phyloP scores from a whole-genome alignment of 2,329 filamentous ascomycete genomes.

The Neopestalotiopsis sp. region DNA sequence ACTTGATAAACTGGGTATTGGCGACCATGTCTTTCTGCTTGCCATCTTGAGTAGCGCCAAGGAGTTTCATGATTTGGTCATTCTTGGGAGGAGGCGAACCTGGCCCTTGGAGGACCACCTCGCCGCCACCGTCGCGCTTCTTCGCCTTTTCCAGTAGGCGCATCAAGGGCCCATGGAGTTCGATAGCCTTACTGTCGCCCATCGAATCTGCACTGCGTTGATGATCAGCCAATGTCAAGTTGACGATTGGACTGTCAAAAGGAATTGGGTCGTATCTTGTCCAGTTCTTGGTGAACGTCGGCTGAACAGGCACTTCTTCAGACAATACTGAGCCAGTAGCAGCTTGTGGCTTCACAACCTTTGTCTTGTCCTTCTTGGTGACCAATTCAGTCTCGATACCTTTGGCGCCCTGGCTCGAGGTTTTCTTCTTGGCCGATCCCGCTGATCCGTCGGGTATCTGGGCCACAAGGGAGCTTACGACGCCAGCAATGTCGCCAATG shows the following conservation, averaged over 20 bases:
- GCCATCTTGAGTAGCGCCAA: neutral
- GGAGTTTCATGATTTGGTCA: neutral
- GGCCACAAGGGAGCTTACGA: neutral
- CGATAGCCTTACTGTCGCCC: neutral
- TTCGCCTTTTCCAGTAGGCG: neutral
- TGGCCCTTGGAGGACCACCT: neutral
- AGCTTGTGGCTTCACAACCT: neutral
- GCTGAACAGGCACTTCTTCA: neutral
- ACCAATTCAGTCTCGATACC: neutral
- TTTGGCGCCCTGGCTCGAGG: neutral
- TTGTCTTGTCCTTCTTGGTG: neutral
- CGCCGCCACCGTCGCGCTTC: neutral
- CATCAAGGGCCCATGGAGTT: neutral
- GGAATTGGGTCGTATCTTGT: conserved; percentile 5
- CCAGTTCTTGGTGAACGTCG: neutral
- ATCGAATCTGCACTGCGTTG: neutral
- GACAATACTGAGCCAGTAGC: neutral
- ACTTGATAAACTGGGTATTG: neutral
- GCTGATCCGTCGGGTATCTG: neutral
- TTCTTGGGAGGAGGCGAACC: neutral
- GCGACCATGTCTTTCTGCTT: neutral
- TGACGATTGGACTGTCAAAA: conserved; percentile 5
- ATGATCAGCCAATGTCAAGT: neutral
- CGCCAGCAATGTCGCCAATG: neutral
- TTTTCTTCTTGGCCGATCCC: neutral